These are phyloP conservation scores for Eucalyptus erythrocorys DNA, from an alignment of 345 rosid species.

Conservation along the genomic window DNA sequence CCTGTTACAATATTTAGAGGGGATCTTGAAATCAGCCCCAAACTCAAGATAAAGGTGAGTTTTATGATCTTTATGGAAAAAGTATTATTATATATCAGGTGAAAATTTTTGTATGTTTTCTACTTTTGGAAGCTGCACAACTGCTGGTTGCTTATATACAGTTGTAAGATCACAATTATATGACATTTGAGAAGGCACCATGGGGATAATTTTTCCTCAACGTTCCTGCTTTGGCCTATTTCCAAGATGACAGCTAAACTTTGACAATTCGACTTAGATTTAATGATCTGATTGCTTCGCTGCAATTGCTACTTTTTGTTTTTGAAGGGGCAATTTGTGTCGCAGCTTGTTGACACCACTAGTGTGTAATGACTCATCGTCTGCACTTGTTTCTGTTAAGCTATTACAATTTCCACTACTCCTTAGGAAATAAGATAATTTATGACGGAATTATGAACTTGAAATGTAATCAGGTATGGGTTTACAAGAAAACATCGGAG, in stretches of 20 bases:
- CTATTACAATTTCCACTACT: not conserved
- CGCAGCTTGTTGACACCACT: not conserved
- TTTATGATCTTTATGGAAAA: not conserved
- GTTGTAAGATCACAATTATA: not conserved
- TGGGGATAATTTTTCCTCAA: not conserved
- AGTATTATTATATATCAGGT: not conserved
- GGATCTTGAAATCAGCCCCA: slow-evolving; percentile 59
- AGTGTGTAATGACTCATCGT: not conserved
- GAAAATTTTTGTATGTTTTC: not conserved
- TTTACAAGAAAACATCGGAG: slow-evolving; percentile 84
- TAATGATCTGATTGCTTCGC: not conserved
- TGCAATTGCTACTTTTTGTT: not conserved
- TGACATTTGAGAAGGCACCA: not conserved
- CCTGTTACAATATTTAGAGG: slow-evolving; percentile 88
- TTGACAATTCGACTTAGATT: not conserved
- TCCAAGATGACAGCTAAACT: not conserved
- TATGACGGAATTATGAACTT: not conserved
- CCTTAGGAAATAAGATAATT: not conserved
- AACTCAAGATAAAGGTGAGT: slow-evolving; percentile 77
- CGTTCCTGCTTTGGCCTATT: not conserved
- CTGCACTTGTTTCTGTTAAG: not conserved
- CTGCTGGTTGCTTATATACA: not conserved
- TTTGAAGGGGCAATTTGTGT: not conserved
- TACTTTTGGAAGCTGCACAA: not conserved
- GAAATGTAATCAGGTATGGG: slow-evolving; percentile 68